Conservation (phyloP, 208 protist species). For the Crithidia sp. region DNA sequence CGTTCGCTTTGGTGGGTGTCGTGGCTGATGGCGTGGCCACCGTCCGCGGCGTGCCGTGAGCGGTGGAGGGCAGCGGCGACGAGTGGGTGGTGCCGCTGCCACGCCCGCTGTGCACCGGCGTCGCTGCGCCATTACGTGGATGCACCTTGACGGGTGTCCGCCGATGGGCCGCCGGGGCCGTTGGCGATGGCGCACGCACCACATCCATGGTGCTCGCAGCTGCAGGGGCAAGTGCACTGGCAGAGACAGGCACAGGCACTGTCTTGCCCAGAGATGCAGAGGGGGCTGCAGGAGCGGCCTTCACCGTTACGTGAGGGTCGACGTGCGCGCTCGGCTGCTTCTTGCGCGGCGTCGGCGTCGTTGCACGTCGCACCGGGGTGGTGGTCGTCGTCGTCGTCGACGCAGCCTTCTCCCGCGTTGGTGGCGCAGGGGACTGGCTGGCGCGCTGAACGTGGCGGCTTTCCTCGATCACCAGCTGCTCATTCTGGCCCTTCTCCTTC, state of each 20-base stretch:
- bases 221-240: background rate
- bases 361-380: conserved; percentile 9
- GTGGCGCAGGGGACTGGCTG: conserved; percentile 47
- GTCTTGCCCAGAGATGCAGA: background rate
- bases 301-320: conserved; percentile 27
- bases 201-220: background rate
- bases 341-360: conserved; percentile 21
- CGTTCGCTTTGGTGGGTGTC: background rate
- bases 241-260: background rate
- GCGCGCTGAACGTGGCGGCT: conserved; percentile 54
- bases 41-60: background rate
- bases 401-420: background rate
- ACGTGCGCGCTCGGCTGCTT: conserved; percentile 23
- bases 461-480: conserved; percentile 58
- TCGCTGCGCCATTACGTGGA: background rate
- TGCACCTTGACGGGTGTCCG: conserved; percentile 19
- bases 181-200: background rate
- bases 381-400: background rate
- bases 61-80: background rate
- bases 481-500: conserved; percentile 48
- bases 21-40: background rate
- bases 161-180: conserved; percentile 5
- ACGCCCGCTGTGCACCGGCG: conserved; percentile 16
- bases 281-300: background rate
- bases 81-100: conserved; percentile 4